Evolutionary conservation across 257 asterid genomes (phyloP).

Genomic region (Mitragyna speciosa): DNA sequence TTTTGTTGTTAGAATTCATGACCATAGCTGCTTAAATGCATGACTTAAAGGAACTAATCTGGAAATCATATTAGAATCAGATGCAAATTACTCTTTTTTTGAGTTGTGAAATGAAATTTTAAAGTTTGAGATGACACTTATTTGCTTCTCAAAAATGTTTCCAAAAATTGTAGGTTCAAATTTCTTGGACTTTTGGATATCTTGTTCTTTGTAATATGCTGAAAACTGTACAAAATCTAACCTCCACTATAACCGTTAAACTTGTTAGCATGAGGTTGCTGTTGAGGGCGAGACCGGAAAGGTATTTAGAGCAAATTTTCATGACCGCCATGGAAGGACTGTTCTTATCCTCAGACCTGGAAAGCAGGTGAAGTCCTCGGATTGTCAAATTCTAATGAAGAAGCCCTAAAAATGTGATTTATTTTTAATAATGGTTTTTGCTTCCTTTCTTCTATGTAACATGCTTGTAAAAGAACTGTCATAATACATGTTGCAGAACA

Average conservation of each 20-base stretch:
- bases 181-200: not conserved
- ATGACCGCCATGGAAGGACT: slow-evolving; percentile 76
- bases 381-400: not conserved
- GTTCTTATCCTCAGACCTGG: slow-evolving; percentile 95
- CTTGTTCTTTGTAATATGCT: not conserved
- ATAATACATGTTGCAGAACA: slow-evolving; percentile 54
- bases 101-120: not conserved
- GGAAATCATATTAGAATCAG: not conserved
- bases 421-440: not conserved
- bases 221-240: not conserved
- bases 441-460: not conserved
- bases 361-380: slow-evolving; percentile 53
- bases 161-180: not conserved
- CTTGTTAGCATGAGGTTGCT: slow-evolving; percentile 73
- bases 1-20: not conserved
- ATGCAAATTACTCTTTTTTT: not conserved
- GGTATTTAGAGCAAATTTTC: slow-evolving; percentile 75
- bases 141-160: not conserved
- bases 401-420: not conserved
- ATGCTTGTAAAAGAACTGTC: slow-evolving; percentile 1
- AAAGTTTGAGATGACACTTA: not conserved
- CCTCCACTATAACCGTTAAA: slow-evolving; percentile 9
- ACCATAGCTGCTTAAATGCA: not conserved
- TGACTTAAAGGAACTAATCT: not conserved
- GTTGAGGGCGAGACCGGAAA: slow-evolving; percentile 90